phyloP scores from a whole-genome alignment of 169 alveolate species.

The Eimeria necatrix region DNA sequence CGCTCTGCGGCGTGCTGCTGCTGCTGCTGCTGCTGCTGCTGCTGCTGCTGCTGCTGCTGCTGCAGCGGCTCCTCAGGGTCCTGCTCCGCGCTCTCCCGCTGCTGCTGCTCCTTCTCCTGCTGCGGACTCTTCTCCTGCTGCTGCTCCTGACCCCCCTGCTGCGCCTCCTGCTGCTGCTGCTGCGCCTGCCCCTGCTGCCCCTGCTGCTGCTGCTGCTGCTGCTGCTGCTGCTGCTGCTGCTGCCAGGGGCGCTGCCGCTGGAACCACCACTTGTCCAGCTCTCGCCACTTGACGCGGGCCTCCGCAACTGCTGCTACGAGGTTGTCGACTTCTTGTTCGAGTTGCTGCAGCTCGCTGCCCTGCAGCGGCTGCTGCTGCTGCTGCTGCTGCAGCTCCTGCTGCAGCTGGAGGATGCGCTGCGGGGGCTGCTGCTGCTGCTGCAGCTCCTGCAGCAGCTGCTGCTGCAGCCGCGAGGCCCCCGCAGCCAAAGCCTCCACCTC shows the following conservation, averaged over 20 bases:
- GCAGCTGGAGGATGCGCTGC: background rate
- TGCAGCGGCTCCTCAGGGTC: background rate
- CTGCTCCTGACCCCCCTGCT: no score
- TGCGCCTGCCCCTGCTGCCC: no score
- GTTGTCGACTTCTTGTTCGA: background rate
- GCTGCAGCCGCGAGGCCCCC: conserved; percentile 4
- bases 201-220: no score
- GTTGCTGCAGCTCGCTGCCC: background rate
- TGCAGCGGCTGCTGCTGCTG: conserved; percentile 9
- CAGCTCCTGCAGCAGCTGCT: background rate
- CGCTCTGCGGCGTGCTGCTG: conserved; percentile 12
- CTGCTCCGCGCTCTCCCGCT: background rate
- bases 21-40: conserved; percentile 49
- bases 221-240: no score
- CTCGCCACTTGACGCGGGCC: background rate
- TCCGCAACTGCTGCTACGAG: background rate
- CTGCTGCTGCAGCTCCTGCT: background rate
- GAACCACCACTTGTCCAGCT: conserved; percentile 6
- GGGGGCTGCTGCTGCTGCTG: background rate
- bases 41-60: conserved; percentile 15
- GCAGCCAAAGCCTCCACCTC: background rate
- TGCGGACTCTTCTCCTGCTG: no score
- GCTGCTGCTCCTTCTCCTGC: conserved; percentile 35
- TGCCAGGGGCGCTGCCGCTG: background rate
- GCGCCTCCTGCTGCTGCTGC: no score